phyloP scores from a whole-genome alignment of 768 basidiomycete species.

The Lentinula edodes region DNA sequence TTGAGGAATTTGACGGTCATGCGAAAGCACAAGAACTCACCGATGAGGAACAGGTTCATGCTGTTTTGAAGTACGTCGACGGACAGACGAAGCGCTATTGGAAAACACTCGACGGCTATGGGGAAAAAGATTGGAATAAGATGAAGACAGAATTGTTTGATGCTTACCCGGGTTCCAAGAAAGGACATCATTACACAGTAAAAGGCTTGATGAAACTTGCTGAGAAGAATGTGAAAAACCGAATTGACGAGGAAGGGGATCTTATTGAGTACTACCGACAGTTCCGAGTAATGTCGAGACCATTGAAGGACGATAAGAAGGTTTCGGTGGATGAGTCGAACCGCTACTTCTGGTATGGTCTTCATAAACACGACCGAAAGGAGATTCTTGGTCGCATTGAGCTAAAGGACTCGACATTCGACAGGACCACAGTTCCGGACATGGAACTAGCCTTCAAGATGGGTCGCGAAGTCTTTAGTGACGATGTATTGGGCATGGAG shows the following conservation, averaged over 20 bases:
- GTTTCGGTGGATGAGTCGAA: background rate
- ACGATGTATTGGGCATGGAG: no score
- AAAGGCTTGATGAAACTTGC: background rate
- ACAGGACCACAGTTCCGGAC: background rate
- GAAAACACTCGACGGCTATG: constrained; percentile 8
- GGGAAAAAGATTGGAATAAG: background rate
- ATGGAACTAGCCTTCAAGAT: no score
- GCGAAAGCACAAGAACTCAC: no score
- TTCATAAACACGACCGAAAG: background rate
- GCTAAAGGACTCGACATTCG: background rate
- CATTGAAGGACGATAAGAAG: background rate
- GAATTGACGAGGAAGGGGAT: background rate
- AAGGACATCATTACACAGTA: background rate
- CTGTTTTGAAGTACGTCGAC: background rate
- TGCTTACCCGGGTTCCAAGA: background rate
- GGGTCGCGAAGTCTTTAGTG: no score
- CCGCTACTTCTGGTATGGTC: background rate
- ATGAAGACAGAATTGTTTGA: constrained; percentile 10
- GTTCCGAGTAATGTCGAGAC: background rate
- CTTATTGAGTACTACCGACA: background rate
- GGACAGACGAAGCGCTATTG: constrained; percentile 8
- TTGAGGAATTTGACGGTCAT: no score
- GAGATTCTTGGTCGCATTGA: background rate
- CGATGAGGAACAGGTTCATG: no score
- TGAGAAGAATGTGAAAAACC: background rate